Evolutionary conservation across 345 rosid genomes (phyloP), one percentile per base, ranked within the genome.

Genomic region (Turnera subulata): DNA sequence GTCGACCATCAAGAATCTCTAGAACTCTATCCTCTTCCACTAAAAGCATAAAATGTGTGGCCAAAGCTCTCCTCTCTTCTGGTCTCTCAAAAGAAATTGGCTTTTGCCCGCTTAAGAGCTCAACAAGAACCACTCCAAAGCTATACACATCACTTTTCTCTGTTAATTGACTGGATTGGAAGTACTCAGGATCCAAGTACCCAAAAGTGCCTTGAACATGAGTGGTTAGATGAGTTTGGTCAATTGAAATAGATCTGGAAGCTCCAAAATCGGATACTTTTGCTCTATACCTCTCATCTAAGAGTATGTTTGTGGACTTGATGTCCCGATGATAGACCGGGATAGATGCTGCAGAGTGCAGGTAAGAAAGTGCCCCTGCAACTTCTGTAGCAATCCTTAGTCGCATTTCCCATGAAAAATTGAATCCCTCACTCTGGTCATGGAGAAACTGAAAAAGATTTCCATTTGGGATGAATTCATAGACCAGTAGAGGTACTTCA

Each of bases 191-290:
- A 45, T 65, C 66, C 0, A 71, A 37, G 67, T 71, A 71, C 0
- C 75, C 75, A 29, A 65, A 65, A 4, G 71, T 71, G 1, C 76
- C 76, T 37, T 65, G 62, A 11, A 71, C 56, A 11, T 2, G 16
- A 5, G 64, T 65, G 12, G 76, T 71, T 18, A 71, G 6, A 5
- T 65, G 71, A 22, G 76, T 55, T 51, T 29, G 46, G 14, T 65
- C 70, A 2, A 35, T 20, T 6, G 64, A 15, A 5, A 66, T 46
- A 4, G 58, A 53, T 32, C 45, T 72, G 6, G 76, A 61, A 6
- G 61, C 47, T 8, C 65, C 68, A 16, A 66, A 72, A 23, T 66
- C 76, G 0, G 72, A 21, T 11, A 72, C 61, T 62, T 58, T 72
- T 2, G 68, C 62, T 2, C 55, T 16, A 0, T 52, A 53, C 4